Evolutionary conservation across 257 asterid genomes (phyloP).

Genomic region (Nicotiana tabacum): DNA sequence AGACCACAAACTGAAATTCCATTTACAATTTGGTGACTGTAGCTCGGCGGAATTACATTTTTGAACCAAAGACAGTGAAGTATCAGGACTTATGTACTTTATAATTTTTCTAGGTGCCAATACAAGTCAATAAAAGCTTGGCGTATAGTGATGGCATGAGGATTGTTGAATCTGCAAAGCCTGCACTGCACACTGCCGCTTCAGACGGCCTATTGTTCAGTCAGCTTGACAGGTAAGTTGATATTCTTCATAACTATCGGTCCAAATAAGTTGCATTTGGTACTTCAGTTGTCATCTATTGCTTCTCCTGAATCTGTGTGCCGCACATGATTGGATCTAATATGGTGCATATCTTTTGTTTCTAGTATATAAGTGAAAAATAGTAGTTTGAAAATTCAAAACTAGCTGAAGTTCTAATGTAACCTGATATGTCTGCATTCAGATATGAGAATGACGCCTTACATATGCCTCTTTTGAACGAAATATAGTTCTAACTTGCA

Average conservation of each 20-base stretch:
- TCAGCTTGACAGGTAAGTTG: constrained; percentile 32
- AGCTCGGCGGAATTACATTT: not conserved
- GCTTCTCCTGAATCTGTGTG: not conserved
- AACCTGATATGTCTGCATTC: not conserved
- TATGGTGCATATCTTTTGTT: not conserved
- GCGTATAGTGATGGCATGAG: constrained; percentile 48
- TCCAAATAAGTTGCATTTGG: not conserved
- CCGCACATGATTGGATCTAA: not conserved
- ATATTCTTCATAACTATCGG: not conserved
- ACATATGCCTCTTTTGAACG: not conserved
- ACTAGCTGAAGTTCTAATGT: not conserved
- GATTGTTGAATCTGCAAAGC: constrained; percentile 42
- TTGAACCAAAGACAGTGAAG: not conserved
- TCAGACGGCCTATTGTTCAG: constrained; percentile 25
- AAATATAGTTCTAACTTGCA: not conserved
- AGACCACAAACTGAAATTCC: not conserved
- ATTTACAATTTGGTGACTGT: not conserved
- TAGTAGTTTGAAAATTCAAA: not conserved
- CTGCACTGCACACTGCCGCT: constrained; percentile 5
- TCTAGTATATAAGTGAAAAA: not conserved
- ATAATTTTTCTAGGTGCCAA: constrained; percentile 31
- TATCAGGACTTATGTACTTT: not conserved
- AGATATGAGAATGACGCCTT: not conserved
- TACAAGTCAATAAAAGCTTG: constrained; percentile 50
- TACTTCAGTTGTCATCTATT: not conserved